Base-by-base conservation (phyloP, 495 filamentous ascomycete genomes). In the Penicillium robsamsonii region DNA sequence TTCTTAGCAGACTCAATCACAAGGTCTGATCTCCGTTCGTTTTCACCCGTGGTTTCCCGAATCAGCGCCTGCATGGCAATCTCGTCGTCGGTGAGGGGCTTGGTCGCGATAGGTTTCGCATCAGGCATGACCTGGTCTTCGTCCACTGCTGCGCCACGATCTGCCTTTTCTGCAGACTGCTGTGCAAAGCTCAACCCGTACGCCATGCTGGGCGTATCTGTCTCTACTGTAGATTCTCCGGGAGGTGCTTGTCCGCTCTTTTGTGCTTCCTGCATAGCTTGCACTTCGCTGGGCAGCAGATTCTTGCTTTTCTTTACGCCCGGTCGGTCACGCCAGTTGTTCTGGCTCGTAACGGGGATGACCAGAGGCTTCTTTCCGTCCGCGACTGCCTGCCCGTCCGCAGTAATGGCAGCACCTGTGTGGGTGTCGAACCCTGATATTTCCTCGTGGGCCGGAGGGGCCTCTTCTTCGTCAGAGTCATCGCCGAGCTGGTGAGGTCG, bases 41-140 rank as follows among this genome's bases (percentile, higher is more conserved):
- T 66, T 12, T 77, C 71, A 0, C 80, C 78, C 31, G 81, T 72
- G 47, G 82, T 87, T 37, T 79, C 76, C 1, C 70, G 55, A 7
- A 93, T 75, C 17, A 98, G 81, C 33, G 92, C 90, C 40, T 87
- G 83, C 41, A 98, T 71, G 4, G 94, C 94, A 49, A 87, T 79
- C 55, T 93, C 83, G 52, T 97, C 93, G 38, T 85, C 82, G 22
- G 83, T 86, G 20, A 74, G 68, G 30, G 73, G 73, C 50, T 65
- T 75, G 12, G 37, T 59, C 30, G 61, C 30, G 10, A 61, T 46
- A 5, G 58, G 22, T 44, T 69, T 63, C 29, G 56, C 65, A 38
- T 76, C 71, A 27, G 57, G 24, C 66, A 74, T 77, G 17, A 58
- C 47, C 35, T 67, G 63, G 22, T 73, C 65, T 18, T 52, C 59